These are phyloP conservation scores for Calamus simplicifolius DNA, from an alignment of 176 grass and related monocot genomes.

Conservation along the genomic window DNA sequence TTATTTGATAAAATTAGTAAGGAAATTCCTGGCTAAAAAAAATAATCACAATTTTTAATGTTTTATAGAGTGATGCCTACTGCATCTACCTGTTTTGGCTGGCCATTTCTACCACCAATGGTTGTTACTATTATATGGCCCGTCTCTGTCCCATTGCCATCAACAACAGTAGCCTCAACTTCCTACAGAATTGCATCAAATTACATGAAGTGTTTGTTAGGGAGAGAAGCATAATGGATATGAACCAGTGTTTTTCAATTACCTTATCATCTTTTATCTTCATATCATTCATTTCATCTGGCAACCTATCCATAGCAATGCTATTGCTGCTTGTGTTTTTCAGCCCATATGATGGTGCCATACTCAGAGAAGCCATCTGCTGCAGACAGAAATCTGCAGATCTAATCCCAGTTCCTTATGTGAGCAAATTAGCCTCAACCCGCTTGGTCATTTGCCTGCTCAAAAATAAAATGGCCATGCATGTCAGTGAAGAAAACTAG, in stretches of 20 bases:
- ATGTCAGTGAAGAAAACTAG: too few relatives aligned
- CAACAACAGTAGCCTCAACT: conserved; percentile 52
- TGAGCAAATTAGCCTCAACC: neutral
- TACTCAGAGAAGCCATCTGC: conserved; percentile 40
- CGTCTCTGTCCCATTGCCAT: conserved; percentile 68
- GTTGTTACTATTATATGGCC: conserved; percentile 78
- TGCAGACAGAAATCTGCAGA: neutral
- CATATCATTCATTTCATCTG: conserved; percentile 64
- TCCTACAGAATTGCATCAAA: conserved; percentile 23
- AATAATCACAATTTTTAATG: too few relatives aligned
- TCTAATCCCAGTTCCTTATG: neutral
- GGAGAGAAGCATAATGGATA: neutral
- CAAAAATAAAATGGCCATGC: too few relatives aligned
- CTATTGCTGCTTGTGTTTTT: conserved; percentile 36
- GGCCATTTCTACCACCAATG: conserved; percentile 61
- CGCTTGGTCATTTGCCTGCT: too few relatives aligned
- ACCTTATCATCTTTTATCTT: conserved; percentile 71
- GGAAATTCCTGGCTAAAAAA: too few relatives aligned
- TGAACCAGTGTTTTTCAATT: neutral
- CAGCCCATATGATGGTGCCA: conserved; percentile 22
- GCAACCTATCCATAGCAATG: conserved; percentile 38
- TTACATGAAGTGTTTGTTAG: too few relatives aligned
- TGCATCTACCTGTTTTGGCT: conserved; percentile 50
- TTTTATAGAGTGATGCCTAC: too few relatives aligned
- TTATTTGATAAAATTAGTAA: too few relatives aligned